Percentiles rank a stretch among this genome's conserved stretches.
phyloP scores from a whole-genome alignment of 129 eudicot species.

The Ambrosia trifida region DNA sequence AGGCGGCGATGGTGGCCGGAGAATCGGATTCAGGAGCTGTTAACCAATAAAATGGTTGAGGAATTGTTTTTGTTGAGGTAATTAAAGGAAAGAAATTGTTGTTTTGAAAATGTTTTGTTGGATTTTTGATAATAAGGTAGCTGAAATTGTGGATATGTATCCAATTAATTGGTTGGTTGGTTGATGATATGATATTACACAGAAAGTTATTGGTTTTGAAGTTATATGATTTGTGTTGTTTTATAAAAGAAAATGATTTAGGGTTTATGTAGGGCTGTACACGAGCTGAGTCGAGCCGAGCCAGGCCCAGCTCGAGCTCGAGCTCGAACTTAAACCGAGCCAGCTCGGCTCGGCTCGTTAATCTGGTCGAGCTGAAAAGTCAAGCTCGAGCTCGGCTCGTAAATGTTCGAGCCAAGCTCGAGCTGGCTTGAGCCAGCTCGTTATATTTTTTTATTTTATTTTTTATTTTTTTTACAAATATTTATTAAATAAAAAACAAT shows the following conservation, averaged over 20 bases:
- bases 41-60: constrained; percentile 1
- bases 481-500: too few species aligned
- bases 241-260: background rate
- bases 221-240: background rate
- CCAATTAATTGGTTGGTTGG: background rate
- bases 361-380: too few species aligned
- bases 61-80: constrained; percentile 9
- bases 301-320: too few species aligned
- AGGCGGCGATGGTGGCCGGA: background rate
- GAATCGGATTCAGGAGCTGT: background rate
- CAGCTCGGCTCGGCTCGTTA: too few species aligned
- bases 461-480: too few species aligned
- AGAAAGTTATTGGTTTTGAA: background rate
- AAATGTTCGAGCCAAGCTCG: too few species aligned
- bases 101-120: constrained; percentile 3
- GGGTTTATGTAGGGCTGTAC: too few species aligned
- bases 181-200: constrained; percentile 14
- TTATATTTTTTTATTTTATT: too few species aligned
- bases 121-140: background rate
- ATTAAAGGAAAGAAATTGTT: background rate
- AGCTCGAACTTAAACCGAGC: too few species aligned
- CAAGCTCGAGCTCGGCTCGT: too few species aligned
- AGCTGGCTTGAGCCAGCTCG: too few species aligned
- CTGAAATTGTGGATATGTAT: background rate
- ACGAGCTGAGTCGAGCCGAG: too few species aligned